Evolutionary conservation across 495 filamentous ascomycete genomes (phyloP).

Genomic region (Neurospora sp.): DNA sequence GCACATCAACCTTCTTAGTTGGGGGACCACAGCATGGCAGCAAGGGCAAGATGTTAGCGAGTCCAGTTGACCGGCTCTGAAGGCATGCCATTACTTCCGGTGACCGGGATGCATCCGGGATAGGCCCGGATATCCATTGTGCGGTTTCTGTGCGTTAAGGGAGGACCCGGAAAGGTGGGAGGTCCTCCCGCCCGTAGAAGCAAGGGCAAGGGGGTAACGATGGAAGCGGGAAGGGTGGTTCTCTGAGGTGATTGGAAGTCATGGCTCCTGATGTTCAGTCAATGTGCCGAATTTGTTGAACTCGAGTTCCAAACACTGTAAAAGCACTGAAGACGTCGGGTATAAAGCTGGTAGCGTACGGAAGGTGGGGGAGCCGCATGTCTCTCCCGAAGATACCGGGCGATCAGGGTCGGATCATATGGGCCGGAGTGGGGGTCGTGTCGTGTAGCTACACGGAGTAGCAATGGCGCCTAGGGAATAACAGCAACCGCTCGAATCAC

Average conservation of each 20-base stretch:
- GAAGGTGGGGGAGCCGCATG: slow-evolving; percentile 2
- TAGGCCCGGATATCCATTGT: background rate
- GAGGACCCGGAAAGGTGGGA: background rate
- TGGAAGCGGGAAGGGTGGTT: background rate
- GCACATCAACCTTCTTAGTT: background rate
- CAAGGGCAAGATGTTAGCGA: background rate
- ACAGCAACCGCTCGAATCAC: background rate
- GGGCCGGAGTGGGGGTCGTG: background rate
- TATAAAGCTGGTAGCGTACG: background rate
- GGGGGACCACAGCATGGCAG: background rate
- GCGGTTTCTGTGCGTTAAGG: background rate
- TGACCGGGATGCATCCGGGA: background rate
- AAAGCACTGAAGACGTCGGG: background rate
- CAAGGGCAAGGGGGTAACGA: background rate
- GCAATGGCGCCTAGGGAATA: background rate
- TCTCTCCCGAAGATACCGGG: background rate
- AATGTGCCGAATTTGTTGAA: background rate
- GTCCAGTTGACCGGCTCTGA: background rate
- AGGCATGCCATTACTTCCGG: background rate
- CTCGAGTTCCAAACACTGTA: background rate
- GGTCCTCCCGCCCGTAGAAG: background rate
- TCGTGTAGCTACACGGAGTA: background rate
- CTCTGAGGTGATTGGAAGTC: background rate
- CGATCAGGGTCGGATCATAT: background rate
- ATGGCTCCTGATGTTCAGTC: background rate